Base-by-base conservation (phyloP, 495 filamentous ascomycete species). In the Trichoderma gamsii region DNA sequence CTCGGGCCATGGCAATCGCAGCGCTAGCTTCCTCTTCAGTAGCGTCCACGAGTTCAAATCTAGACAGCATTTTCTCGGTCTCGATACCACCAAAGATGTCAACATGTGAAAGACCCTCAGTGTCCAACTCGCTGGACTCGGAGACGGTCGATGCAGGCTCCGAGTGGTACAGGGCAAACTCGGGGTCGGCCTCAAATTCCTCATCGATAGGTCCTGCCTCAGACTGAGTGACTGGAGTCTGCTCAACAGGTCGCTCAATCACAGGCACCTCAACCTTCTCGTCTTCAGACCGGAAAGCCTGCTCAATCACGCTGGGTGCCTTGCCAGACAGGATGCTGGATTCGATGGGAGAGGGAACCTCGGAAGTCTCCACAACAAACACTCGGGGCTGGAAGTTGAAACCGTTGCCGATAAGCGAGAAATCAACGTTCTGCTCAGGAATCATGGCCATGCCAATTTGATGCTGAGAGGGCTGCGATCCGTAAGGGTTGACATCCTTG, bases 341-440 rank as follows among this genome's bases (percentile, higher is more conserved):
- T 67, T 93, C 89, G 68, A 88, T 81, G 49, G 89, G 73, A n/a
- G 77, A 80, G 35, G 89, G 89, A 4, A 88, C 84, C 70, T 89
- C 82, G 13, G 92, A 91, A 21, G 96, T 82, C 63, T 90, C 86
- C 21, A 89, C 76, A n/a, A 96, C 87, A 71, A 88, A 97, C 56
- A 96, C 90, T 56, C 89, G 86, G 13, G 91, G 85, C 71, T 91
- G 89, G 73, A 87, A 89, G 73, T 84, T 85, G 79, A 83, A 88
- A 52, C 79, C 81, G 67, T 78, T 68, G 35, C 73, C 71, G 72
- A 83, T 85, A 67, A 90, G 80, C 74, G 84, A 82, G 67, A 89
- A 81, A 70, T 92, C 89, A 72, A 92, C 81, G n/a, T 76, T 80
- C 65, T 87, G 85, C 73, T 92, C 90, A 9, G 91, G 90, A 43